phyloP scores from a whole-genome alignment of 768 basidiomycete genomes.

The Mycena rebaudengoi region DNA sequence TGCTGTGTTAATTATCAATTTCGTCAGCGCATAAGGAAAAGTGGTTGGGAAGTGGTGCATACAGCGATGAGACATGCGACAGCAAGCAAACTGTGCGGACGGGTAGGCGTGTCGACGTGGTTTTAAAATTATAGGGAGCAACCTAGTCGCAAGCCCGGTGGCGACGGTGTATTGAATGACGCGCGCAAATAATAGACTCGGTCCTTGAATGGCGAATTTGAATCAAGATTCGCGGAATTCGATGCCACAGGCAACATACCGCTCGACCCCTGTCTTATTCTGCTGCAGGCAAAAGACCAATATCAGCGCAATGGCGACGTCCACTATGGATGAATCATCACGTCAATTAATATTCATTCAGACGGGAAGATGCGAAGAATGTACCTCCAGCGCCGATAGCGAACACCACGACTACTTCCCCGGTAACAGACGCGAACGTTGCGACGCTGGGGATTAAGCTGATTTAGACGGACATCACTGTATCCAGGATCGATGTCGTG shows the following conservation, averaged over 20 bases:
- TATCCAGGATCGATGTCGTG: slow-evolving; percentile 12
- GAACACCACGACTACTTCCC: slow-evolving; percentile 15
- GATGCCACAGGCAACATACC: not conserved
- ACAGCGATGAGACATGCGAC: slow-evolving; percentile 20
- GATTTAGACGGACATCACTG: slow-evolving; percentile 16
- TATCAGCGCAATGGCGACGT: slow-evolving; percentile 13
- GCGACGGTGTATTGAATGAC: slow-evolving; percentile 32
- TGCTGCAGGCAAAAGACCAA: slow-evolving; percentile 15
- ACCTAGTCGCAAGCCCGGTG: slow-evolving; percentile 34
- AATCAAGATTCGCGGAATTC: not conserved
- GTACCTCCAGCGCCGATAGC: slow-evolving; percentile 7
- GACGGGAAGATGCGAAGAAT: not conserved
- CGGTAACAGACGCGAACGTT: not conserved
- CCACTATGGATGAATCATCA: not conserved
- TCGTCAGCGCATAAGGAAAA: too few relatives aligned
- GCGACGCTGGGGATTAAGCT: not conserved
- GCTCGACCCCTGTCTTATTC: slow-evolving; percentile 4
- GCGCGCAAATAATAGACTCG: slow-evolving; percentile 21
- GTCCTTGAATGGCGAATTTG: slow-evolving; percentile 10
- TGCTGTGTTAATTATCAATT: slow-evolving; percentile 15
- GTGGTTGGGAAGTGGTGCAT: not conserved
- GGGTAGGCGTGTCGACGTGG: not conserved
- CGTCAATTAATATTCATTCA: not conserved
- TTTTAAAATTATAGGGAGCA: too few relatives aligned
- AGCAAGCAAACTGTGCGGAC: slow-evolving; percentile 9